Conservation (phyloP, 73 alveolate genomes). For the Blepharisma stoltei region DNA sequence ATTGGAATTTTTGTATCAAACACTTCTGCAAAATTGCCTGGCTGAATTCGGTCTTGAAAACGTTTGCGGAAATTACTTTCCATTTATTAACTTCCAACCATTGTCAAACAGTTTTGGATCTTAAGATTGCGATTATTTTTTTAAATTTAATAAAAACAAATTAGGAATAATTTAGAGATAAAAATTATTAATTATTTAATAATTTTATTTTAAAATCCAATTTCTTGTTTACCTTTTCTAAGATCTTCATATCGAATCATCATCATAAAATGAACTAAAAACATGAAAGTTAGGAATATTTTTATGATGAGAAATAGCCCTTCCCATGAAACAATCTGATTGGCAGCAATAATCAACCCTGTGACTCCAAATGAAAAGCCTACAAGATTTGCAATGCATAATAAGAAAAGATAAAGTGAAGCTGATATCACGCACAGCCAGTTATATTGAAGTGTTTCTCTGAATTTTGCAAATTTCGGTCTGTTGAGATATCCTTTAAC, state of each 20-base stretch:
- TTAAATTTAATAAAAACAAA: too few relatives aligned
- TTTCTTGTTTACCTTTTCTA: too few relatives aligned
- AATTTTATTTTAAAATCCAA: too few relatives aligned
- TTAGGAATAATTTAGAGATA: too few relatives aligned
- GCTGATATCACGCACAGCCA: slow-evolving; percentile 50
- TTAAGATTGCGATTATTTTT: too few relatives aligned
- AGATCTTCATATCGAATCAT: slow-evolving; percentile 28
- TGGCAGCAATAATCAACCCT: slow-evolving; percentile 38
- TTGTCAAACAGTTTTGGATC: too few relatives aligned
- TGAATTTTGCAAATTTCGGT: slow-evolving; percentile 44
- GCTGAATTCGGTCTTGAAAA: too few relatives aligned
- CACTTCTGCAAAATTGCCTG: too few relatives aligned
- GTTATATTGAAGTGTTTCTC: slow-evolving; percentile 52
- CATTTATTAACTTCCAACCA: too few relatives aligned
- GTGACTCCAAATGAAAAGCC: slow-evolving; percentile 74
- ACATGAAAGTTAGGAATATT: slow-evolving; percentile 6
- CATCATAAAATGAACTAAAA: slow-evolving; percentile 13
- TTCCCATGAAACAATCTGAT: slow-evolving; percentile 29
- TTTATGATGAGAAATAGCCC: slow-evolving; percentile 25
- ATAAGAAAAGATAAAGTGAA: slow-evolving; percentile 48
- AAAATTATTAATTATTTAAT: too few relatives aligned
- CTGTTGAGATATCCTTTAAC: slow-evolving; percentile 56
- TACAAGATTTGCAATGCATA: slow-evolving; percentile 67
- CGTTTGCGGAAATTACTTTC: too few relatives aligned
- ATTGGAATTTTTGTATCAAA: too few relatives aligned